phyloP scores from a whole-genome alignment of 768 basidiomycete species.

The Naganishia friedmannii region DNA sequence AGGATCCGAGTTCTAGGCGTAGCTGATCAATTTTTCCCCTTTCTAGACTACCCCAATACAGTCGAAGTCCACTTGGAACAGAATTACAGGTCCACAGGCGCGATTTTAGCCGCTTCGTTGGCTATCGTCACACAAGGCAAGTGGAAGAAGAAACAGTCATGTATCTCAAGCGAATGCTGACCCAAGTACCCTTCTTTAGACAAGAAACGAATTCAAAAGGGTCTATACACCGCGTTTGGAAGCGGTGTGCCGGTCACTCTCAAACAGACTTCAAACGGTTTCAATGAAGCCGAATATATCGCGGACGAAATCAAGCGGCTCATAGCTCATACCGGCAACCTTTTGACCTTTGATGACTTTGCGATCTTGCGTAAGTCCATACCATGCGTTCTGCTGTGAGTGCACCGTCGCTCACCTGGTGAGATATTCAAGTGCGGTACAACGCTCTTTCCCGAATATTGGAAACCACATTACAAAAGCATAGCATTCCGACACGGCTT shows the following conservation, averaged over 20 bases:
- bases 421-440: constrained; percentile 64
- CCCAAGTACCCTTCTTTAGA: constrained; percentile 55
- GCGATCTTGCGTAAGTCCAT: constrained; percentile 68
- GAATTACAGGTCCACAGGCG: constrained; percentile 79
- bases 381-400: not conserved
- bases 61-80: constrained; percentile 73
- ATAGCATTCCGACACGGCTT: constrained; percentile 72
- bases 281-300: constrained; percentile 68
- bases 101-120: constrained; percentile 68
- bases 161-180: not conserved
- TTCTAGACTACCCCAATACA: constrained; percentile 64
- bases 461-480: constrained; percentile 71
- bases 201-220: constrained; percentile 70
- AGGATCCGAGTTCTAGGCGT: not conserved
- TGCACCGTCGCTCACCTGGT: not conserved
- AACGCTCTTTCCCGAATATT: constrained; percentile 73
- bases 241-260: constrained; percentile 63
- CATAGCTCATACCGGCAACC: constrained; percentile 70
- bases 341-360: constrained; percentile 71
- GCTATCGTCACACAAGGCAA: constrained; percentile 79
- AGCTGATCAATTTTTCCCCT: constrained; percentile 9
- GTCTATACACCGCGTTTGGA: constrained; percentile 67
- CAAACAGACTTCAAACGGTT: constrained; percentile 55
- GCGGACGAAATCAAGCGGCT: constrained; percentile 73
- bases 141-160: constrained; percentile 10